phyloP scores from a whole-genome alignment of 352 stramenopile species.

The Pythium brachiatum region DNA sequence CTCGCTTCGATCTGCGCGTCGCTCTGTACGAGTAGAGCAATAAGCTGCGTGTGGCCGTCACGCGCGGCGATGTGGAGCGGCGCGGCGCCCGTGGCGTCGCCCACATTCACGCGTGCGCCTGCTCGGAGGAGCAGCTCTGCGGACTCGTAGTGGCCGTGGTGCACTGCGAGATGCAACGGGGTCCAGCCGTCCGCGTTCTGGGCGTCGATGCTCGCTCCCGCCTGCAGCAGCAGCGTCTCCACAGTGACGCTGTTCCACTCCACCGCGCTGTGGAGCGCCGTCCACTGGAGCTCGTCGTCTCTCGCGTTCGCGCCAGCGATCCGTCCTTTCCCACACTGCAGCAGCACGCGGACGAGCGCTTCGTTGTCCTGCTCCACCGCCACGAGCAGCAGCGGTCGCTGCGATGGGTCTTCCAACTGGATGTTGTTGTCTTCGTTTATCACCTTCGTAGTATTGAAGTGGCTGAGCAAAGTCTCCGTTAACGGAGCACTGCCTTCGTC shows the following conservation, averaged over 20 bases:
- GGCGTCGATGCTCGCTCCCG: slow-evolving; percentile 22
- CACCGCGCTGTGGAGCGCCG: slow-evolving; percentile 29
- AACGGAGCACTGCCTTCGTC: slow-evolving; percentile 9
- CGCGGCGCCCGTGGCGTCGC: slow-evolving; percentile 15
- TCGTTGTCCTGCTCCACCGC: slow-evolving; percentile 22
- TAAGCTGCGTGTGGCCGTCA: slow-evolving; percentile 29
- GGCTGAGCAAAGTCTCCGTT: slow-evolving; percentile 3
- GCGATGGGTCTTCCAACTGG: background rate
- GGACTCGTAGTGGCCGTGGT: slow-evolving; percentile 20
- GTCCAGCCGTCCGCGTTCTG: slow-evolving; percentile 25
- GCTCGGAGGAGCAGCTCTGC: slow-evolving; percentile 23
- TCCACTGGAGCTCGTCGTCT: slow-evolving; percentile 18
- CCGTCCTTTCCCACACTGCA: background rate
- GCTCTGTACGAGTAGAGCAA: slow-evolving; percentile 26
- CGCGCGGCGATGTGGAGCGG: slow-evolving; percentile 30
- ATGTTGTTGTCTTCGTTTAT: background rate
- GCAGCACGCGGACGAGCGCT: slow-evolving; percentile 1
- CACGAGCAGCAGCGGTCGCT: slow-evolving; percentile 8
- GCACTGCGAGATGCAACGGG: slow-evolving; percentile 28
- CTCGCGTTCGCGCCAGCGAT: background rate
- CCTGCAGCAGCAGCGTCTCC: slow-evolving; percentile 24
- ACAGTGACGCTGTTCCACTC: slow-evolving; percentile 32
- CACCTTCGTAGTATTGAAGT: background rate
- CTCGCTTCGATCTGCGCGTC: slow-evolving; percentile 26
- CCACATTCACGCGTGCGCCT: slow-evolving; percentile 20